Evolutionary conservation across 257 asterid species (phyloP).

Genomic region (Nicotiana tabacum): DNA sequence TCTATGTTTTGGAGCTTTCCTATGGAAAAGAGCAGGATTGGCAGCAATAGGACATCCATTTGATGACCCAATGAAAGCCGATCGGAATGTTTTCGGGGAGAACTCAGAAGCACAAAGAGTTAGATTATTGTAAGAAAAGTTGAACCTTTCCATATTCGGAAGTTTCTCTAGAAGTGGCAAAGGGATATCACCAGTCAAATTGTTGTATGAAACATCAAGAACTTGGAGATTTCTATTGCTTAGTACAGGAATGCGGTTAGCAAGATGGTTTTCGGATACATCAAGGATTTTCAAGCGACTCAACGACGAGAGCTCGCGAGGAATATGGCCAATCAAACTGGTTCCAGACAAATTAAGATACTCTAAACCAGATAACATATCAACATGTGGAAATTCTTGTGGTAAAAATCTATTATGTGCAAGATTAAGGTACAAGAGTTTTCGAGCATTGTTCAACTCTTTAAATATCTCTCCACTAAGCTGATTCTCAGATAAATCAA

Average conservation of each 20-base stretch:
- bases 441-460: constrained; percentile 41
- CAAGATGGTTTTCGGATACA: constrained; percentile 64
- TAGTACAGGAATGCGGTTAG: constrained; percentile 48
- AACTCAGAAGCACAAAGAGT: constrained; percentile 57
- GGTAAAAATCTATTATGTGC: constrained; percentile 71
- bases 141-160: constrained; percentile 54
- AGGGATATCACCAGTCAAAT: constrained; percentile 85
- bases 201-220: constrained; percentile 75
- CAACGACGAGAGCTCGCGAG: constrained; percentile 43
- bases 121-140: constrained; percentile 84
- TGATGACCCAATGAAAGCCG: constrained; percentile 60
- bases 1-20: constrained; percentile 36
- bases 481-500: constrained; percentile 77
- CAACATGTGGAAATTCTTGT: constrained; percentile 42
- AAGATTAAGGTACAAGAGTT: constrained; percentile 67
- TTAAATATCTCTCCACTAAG: constrained; percentile 64
- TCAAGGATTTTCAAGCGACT: constrained; percentile 54
- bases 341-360: constrained; percentile 72
- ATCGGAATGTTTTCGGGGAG: constrained; percentile 32
- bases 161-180: constrained; percentile 42
- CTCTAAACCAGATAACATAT: constrained; percentile 46
- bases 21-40: constrained; percentile 53
- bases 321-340: constrained; percentile 62
- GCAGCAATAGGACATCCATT: constrained; percentile 92
- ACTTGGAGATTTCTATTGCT: constrained; percentile 37